Evolutionary conservation across 1,284 basidiomycete genomes (phyloP), one percentile per base, ranked within the genome.

Genomic region (Pholiota adiposa): DNA sequence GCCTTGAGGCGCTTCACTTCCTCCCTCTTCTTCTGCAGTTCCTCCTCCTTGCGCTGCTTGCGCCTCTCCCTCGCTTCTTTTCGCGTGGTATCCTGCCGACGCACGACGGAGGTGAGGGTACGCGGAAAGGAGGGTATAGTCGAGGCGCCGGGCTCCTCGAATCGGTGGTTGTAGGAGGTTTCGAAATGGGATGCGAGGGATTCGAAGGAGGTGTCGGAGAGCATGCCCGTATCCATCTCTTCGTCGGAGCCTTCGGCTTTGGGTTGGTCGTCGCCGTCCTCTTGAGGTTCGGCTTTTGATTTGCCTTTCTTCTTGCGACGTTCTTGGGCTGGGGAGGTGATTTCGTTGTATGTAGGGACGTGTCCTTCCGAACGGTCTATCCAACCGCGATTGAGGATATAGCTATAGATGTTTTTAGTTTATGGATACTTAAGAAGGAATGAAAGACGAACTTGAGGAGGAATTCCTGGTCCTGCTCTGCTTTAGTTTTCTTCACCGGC

Each of bases 311-410:
- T 69, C 66, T 81, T 82, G 38, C 67, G 73, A 40, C 75, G 78
- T 50, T 71, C 72, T 40, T 71, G 71, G 59, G 73, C 75, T 18
- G 75, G 66, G 1, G 77, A 74, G 6, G 89, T 88, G 36, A 96
- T 80, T 72, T 96, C 93, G 48, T 85, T 78, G 73, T 95, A 95
- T 0, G 94, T 96, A 4, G 94, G 94, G 4, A 95, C 78, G 58
- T 87, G 88, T 25, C 84, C 80, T 8, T 81, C 76, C 3, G 87
- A 81, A 54, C 84, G 85, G 75, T 97, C 96, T 58, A 98, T 89
- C 96, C 96, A 98, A 0, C 96, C 96, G 38, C 96, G 92, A 72
- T 96, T 95, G 19, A 97, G 79, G 63, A 98, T 97, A 73, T 97
- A 98, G 74, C 95, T 97, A 64, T 18, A 23, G n/a, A n/a, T n/a